Evolutionary conservation across 345 rosid species (phyloP).

Genomic region (Eucalyptus grandis): DNA sequence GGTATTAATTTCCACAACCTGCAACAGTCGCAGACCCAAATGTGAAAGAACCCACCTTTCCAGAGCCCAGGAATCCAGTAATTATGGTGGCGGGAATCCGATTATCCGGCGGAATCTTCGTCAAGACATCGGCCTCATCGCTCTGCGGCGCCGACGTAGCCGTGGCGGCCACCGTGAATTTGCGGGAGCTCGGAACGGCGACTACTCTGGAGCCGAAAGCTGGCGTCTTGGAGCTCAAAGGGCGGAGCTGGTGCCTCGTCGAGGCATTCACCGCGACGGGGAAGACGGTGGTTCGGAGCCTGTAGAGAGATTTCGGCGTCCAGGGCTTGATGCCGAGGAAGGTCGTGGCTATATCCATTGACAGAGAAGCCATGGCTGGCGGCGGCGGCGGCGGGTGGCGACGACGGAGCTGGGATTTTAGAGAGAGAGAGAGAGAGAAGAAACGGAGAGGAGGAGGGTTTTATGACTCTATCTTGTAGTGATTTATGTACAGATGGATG

Average conservation of each 20-base stretch:
- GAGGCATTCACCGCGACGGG: conserved; percentile 15
- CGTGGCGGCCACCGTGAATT: conserved; percentile 46
- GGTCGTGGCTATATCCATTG: conserved; percentile 57
- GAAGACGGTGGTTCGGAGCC: conserved; percentile 18
- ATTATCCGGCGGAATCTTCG: conserved; percentile 68
- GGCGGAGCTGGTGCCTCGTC: not conserved
- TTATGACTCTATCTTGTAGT: not conserved
- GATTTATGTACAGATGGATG: not conserved
- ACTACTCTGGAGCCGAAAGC: conserved; percentile 8
- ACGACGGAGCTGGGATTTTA: not conserved
- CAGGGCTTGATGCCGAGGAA: conserved; percentile 45
- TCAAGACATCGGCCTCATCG: conserved; percentile 48
- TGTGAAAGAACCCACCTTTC: conserved; percentile 38
- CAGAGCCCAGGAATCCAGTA: conserved; percentile 92
- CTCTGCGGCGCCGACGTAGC: conserved; percentile 39
- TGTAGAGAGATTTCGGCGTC: conserved; percentile 6
- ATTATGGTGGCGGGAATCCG: conserved; percentile 95
- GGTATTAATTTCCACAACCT: not conserved
- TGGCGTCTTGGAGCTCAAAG: conserved; percentile 11
- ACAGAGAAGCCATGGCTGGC: conserved; percentile 39
- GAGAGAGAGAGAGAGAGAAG: not conserved
- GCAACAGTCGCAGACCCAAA: not conserved
- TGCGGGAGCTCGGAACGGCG: not conserved
- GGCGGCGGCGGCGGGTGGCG: not conserved
- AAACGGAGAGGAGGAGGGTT: not conserved